Evolutionary conservation across 2,329 filamentous ascomycete genomes (phyloP).

Genomic region (Colletotrichum kahawae): DNA sequence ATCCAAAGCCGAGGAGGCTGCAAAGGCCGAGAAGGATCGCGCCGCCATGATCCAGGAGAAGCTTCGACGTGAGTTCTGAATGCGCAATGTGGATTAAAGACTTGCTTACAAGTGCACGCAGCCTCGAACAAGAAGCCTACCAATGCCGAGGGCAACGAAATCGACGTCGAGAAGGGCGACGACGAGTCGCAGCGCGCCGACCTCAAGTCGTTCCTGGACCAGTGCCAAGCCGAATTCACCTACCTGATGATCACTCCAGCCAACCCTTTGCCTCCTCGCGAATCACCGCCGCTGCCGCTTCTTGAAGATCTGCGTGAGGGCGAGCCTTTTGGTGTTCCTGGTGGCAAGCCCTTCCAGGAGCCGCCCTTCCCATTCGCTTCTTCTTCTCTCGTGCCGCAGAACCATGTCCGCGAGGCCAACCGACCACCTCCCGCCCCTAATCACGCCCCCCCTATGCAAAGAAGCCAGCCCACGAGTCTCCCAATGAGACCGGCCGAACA

Average conservation of each 20-base stretch:
- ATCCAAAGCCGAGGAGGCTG: conserved; percentile 43
- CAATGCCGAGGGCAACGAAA: conserved; percentile 51
- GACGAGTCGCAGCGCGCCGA: conserved; percentile 58
- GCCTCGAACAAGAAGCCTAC: conserved; percentile 12
- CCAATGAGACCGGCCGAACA: conserved; percentile 39
- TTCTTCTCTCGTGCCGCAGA: conserved; percentile 41
- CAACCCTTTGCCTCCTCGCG: conserved; percentile 69
- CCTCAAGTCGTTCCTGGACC: conserved; percentile 66
- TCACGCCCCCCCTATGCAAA: conserved; percentile 62
- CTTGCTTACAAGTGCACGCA: background rate
- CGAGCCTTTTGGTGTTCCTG: conserved; percentile 52
- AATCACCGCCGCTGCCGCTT: conserved; percentile 62
- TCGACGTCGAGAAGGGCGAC: conserved; percentile 48
- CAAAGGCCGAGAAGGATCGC: conserved; percentile 55
- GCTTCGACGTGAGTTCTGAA: conserved; percentile 51
- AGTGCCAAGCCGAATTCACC: conserved; percentile 69
- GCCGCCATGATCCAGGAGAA: conserved; percentile 61
- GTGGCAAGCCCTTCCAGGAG: conserved; percentile 40
- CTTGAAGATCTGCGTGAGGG: conserved; percentile 65
- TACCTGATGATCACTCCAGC: conserved; percentile 72
- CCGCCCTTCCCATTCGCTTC: conserved; percentile 29
- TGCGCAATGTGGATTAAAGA: background rate
- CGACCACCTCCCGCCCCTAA: conserved; percentile 61
- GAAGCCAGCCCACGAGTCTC: conserved; percentile 39
- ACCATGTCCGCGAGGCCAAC: conserved; percentile 61